These are phyloP conservation scores for Cornus controversa DNA, from an alignment of 148 eudicot species.

Conservation along the genomic window DNA sequence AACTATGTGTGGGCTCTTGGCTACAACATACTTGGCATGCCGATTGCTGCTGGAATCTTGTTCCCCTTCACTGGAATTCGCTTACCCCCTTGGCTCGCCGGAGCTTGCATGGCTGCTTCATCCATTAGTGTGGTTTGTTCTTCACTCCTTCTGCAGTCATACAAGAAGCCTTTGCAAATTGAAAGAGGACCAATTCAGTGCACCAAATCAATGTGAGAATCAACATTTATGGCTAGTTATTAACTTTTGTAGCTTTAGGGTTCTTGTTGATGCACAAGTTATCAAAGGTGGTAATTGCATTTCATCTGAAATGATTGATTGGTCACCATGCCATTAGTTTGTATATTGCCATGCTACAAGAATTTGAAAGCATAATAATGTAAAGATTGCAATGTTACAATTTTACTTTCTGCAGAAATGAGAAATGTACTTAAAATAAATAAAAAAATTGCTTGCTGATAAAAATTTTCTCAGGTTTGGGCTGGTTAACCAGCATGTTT, in stretches of 20 bases:
- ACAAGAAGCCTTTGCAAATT: constrained; percentile 70
- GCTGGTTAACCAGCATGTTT: background rate
- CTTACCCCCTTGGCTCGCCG: constrained; percentile 96
- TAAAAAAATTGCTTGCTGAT: background rate
- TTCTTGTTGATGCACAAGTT: background rate
- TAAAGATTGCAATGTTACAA: background rate
- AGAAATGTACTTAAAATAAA: too few relatives aligned
- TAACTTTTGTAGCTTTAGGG: background rate
- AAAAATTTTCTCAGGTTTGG: background rate
- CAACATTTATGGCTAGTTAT: background rate
- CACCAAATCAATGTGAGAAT: background rate
- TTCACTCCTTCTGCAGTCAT: constrained; percentile 83
- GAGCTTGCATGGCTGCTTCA: constrained; percentile 99
- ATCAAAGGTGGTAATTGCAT: background rate
- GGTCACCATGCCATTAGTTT: background rate
- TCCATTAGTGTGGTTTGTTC: constrained; percentile 95
- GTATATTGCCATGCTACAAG: too few relatives aligned
- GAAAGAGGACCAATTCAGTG: background rate
- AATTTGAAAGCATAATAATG: background rate
- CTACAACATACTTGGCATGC: constrained; percentile 88
- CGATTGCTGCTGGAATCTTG: constrained; percentile 80
- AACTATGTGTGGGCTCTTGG: constrained; percentile 98
- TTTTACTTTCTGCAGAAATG: background rate
- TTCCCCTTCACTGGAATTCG: constrained; percentile 88
- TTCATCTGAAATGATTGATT: background rate